Conservation (phyloP, 352 stramenopile species). For the Pythium dissotocum region DNA sequence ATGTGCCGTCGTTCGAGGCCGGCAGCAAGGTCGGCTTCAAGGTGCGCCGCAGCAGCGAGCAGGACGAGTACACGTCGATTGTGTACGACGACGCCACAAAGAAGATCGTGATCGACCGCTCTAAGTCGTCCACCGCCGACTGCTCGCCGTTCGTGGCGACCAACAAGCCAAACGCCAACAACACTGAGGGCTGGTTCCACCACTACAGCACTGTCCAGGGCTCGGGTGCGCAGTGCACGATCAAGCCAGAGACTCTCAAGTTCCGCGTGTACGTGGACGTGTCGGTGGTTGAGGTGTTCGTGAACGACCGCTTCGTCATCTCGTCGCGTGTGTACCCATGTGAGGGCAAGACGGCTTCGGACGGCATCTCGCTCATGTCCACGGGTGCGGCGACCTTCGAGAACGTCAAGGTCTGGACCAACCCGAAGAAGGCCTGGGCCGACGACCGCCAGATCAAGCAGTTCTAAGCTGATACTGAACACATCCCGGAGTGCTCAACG, state of each 20-base stretch:
- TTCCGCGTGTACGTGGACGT: constrained; percentile 74
- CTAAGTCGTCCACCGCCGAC: constrained; percentile 44
- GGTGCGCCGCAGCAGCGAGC: constrained; percentile 44
- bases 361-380: constrained; percentile 55
- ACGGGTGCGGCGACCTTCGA: constrained; percentile 50
- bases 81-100: constrained; percentile 65
- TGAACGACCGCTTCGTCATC: constrained; percentile 67
- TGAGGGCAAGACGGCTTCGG: constrained; percentile 42
- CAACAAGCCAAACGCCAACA: constrained; percentile 35
- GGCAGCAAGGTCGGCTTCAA: constrained; percentile 58
- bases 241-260: constrained; percentile 44
- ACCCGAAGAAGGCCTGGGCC: constrained; percentile 64
- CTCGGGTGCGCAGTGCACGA: constrained; percentile 34
- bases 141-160: constrained; percentile 49
- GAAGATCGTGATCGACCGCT: constrained; percentile 62
- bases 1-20: constrained; percentile 44
- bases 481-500: background rate
- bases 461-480: constrained; percentile 2
- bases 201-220: constrained; percentile 49
- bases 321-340: constrained; percentile 71
- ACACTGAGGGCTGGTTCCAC: constrained; percentile 55
- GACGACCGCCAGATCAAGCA: constrained; percentile 35
- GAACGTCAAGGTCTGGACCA: constrained; percentile 65
- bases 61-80: constrained; percentile 56
- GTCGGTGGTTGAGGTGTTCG: constrained; percentile 69